Evolutionary conservation across 192 early-diverging fungal species (phyloP).

Genomic region (Rhizophagus clarus): DNA sequence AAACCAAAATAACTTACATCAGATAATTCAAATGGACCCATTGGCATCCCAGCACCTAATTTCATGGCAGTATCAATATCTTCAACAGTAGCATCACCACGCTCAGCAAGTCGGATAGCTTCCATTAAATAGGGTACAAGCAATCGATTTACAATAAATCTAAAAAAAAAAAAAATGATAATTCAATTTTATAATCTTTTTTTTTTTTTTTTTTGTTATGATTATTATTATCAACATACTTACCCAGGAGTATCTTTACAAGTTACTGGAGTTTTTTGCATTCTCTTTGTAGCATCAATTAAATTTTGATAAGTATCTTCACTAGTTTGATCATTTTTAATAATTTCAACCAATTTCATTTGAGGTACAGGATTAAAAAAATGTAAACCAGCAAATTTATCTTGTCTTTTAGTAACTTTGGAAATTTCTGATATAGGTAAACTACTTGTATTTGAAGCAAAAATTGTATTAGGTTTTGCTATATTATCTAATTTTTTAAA

Average conservation of each 20-base stretch:
- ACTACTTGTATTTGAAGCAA: slow-evolving; percentile 93
- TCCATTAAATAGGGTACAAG: slow-evolving; percentile 97
- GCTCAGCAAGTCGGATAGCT: slow-evolving; percentile 88
- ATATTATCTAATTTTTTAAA: slow-evolving; percentile 73
- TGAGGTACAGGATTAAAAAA: slow-evolving; percentile 99
- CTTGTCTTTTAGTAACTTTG: slow-evolving; percentile 53
- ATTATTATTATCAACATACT: slow-evolving; percentile 4
- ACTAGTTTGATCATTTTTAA: slow-evolving; percentile 66
- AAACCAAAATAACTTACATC: slow-evolving; percentile 57
- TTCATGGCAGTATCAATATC: slow-evolving; percentile 98
- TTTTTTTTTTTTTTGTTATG: not conserved
- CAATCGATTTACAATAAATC: slow-evolving; percentile 94
- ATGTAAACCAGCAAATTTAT: slow-evolving; percentile 84
- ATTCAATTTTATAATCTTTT: not conserved
- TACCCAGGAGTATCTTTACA: slow-evolving; percentile 98
- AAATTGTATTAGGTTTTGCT: slow-evolving; percentile 73
- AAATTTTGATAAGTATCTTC: slow-evolving; percentile 67
- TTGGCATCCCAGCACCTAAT: slow-evolving; percentile 94
- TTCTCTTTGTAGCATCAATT: slow-evolving; percentile 65
- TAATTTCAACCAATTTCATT: slow-evolving; percentile 97
- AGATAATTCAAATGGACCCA: slow-evolving; percentile 87
- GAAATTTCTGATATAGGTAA: slow-evolving; percentile 86
- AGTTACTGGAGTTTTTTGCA: slow-evolving; percentile 86
- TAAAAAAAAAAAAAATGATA: slow-evolving; percentile 27
- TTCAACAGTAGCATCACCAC: slow-evolving; percentile 78